Conservation (phyloP, 2,329 filamentous ascomycete genomes). For the Trichoderma hamatum region DNA sequence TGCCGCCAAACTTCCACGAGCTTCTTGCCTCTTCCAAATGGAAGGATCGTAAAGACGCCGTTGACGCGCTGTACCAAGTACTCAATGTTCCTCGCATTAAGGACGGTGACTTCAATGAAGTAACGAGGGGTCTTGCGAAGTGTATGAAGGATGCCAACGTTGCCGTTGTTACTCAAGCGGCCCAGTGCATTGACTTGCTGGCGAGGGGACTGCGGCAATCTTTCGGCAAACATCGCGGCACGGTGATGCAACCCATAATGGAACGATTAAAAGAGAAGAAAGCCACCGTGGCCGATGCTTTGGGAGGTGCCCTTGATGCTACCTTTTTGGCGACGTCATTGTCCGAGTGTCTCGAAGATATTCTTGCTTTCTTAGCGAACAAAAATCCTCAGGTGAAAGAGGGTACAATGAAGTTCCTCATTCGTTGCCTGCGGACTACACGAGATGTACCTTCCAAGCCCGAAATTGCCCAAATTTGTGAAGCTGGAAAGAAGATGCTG, state of each 20-base stretch:
- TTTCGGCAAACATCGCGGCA: constrained; percentile 79
- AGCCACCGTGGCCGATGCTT: constrained; percentile 80
- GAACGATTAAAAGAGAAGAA: constrained; percentile 99
- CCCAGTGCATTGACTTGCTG: constrained; percentile 86
- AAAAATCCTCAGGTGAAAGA: constrained; percentile 99
- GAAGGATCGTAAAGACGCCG: constrained; percentile 95
- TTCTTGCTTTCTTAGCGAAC: constrained; percentile 78
- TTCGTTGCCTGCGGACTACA: constrained; percentile 81
- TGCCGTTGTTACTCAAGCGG: constrained; percentile 88
- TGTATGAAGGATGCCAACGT: constrained; percentile 99
- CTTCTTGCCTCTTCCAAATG: constrained; percentile 89
- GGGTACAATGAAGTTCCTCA: constrained; percentile 90
- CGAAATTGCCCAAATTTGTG: constrained; percentile 84
- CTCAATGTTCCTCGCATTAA: constrained; percentile 90
- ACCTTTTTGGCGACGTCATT: constrained; percentile 68
- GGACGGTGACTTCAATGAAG: constrained; percentile 83
- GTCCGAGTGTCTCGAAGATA: constrained; percentile 89
- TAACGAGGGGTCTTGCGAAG: constrained; percentile 83
- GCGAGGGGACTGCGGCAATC: constrained; percentile 80
- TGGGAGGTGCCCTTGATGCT: constrained; percentile 80
- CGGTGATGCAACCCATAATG: constrained; percentile 86
- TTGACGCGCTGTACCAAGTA: constrained; percentile 76
- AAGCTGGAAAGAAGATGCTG: constrained; percentile 84
- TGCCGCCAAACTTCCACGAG: constrained; percentile 82
- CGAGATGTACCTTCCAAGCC: constrained; percentile 80